Evolutionary conservation across 441 rosid genomes (phyloP), one percentile per base, ranked within the genome.

Genomic region (Pelargonium fulgidum): DNA sequence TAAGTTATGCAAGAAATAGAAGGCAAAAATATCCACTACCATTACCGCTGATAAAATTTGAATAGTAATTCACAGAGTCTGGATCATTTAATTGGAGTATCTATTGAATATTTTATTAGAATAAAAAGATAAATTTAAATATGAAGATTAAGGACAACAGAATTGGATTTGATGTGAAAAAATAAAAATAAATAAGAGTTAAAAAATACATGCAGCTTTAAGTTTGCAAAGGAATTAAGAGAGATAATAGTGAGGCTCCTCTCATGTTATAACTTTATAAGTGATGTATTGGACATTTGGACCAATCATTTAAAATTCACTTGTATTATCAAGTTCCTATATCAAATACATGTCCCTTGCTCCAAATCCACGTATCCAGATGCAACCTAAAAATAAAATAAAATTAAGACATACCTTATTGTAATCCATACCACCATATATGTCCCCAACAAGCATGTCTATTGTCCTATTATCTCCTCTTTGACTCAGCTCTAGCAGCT

Each of bases 381-480:
- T 8, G 29, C 62, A 56, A 19, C 29, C 26, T 19, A 10, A 16
- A 54, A 56, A 52, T 78, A 68, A 42, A 66, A 52, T 42, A 64
- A 48, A 73, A 59, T 13, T 68, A 68, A 54, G 7, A 67, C 73
- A 47, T 85, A 95, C 99, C 99, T 92, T 95, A 69, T 82, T 85
- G 79, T 95, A 95, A 76, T 92, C 98, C 92, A 84, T 85, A 66
- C 98, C 98, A 75, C 99, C 98, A 78, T 92, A 92, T 73, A 92
- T 95, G 84, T 95, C 99, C 72, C 99, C 99, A 76, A 95, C 98
- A 78, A 95, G 96, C 98, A 92, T 95, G 84, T 95, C 99, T 68
- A 95, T 85, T 44, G 91, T 81, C 68, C 98, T 81, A 79, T 95
- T 95, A 73, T 95, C 91, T 82, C 99, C 99, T 83, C 82, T 87